Evolutionary conservation across 192 early-diverging fungal genomes (phyloP), one percentile per base, ranked within the genome.

Genomic region (Fimicolochytrium jonesii): DNA sequence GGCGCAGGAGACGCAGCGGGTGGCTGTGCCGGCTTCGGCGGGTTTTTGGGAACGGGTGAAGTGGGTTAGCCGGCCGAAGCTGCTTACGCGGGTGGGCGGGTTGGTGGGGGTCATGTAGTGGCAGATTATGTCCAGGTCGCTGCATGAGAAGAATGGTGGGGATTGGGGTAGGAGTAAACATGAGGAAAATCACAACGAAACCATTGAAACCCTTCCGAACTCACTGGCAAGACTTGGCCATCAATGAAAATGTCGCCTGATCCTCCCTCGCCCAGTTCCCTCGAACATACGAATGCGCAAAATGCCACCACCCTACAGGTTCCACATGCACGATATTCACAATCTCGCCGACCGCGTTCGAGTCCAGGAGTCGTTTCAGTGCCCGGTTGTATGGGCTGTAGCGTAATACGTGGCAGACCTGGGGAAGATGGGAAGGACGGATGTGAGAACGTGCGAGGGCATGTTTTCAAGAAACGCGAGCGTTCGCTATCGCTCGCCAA

Each of bases 231-330:
- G 56, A 60, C 64, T 87, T 87, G 35, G 78, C 79, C 84, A 86
- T 81, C 33, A 86, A 65, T 2, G 84, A 79, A 46, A 84, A 84
- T 4, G 77, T 77, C 1, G 80, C 63, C 18, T 75, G 66, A 11
- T 66, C 67, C 61, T 82, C 78, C 31, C 78, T 77, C 41, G 70
- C 62, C 86, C 84, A 86, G 64, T 85, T 87, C 3, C 86, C 86
- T 4, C 86, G 64, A 10, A 87, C 86, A 46, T 64, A 75, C 25
- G 81, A 82, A 47, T 87, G 86, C 2, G 84, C 82, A 73, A 85
- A 86, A 54, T 87, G 86, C 61, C 71, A 86, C 67, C 74, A 81
- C 1, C 86, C 86, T 2, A 87, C 84, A 0, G 85, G 84, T 56
- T 88, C 86, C 25, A 82, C 46, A 48, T 88, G 87, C 47, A 77